Conservation (phyloP, 495 filamentous ascomycete genomes). For the Oidiodendron maius region DNA sequence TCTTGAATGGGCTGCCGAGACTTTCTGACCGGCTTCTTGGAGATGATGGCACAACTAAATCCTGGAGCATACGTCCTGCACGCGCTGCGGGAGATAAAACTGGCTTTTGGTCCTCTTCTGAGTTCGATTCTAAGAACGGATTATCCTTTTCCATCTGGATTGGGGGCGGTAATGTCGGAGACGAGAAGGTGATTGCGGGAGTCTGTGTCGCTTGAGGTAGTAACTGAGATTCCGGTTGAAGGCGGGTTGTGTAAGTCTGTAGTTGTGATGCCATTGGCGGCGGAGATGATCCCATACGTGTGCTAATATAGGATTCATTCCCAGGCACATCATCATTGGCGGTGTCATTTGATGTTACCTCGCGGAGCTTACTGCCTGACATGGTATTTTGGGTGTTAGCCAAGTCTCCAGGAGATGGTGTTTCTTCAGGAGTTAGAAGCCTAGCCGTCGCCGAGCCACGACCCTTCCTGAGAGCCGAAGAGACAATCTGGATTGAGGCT, state of each 20-base stretch:
- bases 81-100: slow-evolving; percentile 46
- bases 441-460: slow-evolving; percentile 13
- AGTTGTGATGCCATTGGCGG: slow-evolving; percentile 18
- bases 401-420: slow-evolving; percentile 34
- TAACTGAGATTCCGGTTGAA: slow-evolving; percentile 17
- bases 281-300: slow-evolving; percentile 21
- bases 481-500: not conserved
- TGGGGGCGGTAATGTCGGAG: slow-evolving; percentile 30
- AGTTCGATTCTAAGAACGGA: slow-evolving; percentile 6
- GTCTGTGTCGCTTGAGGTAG: slow-evolving; percentile 20
- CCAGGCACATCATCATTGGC: not conserved
- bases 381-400: not conserved
- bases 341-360: not conserved
- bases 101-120: slow-evolving; percentile 23
- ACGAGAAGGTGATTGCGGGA: slow-evolving; percentile 26
- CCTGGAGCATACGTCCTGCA: slow-evolving; percentile 42
- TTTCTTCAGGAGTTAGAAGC: slow-evolving; percentile 49
- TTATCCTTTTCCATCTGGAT: slow-evolving; percentile 18
- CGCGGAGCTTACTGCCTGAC: not conserved
- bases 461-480: not conserved
- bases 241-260: slow-evolving; percentile 22
- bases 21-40: slow-evolving; percentile 36
- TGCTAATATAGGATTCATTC: slow-evolving; percentile 1
- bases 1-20: slow-evolving; percentile 46
- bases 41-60: slow-evolving; percentile 46